Base-by-base conservation (phyloP, 805 yeast genomes). In the Groenewaldozyma salmanticensis region DNA sequence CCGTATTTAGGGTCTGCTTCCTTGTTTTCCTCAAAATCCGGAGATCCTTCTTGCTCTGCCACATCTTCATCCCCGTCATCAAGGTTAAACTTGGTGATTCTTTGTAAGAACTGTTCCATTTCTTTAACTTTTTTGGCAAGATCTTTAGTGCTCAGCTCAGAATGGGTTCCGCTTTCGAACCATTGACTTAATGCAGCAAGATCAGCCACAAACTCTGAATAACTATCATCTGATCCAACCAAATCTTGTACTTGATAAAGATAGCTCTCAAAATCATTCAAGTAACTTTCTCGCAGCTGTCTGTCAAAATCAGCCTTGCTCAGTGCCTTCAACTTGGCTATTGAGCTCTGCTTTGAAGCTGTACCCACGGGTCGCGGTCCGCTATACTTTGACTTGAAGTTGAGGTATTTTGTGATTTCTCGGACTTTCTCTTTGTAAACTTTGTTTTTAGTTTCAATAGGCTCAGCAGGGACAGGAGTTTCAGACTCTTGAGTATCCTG, bases 91-190 rank as follows among this genome's bases (percentile, higher is more conserved):
- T 7, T 24, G 5, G n/a, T 33, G 6, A 16, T 5, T 5, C 21
- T 19, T 15, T 18, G 6, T 17, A 27, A 44, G 31, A 40, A 24
- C 9, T 37, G 29, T 13, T 42, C 31, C 21, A 43, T 32, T 21
- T 42, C 44, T 11, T 21, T 24, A 6, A 46, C 24, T 33, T 44
- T 46, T 33, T 35, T 21, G 35, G 33, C 17, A 45, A 35, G n/a
- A 11, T 43, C 40, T 36, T 40, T 9, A 61, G 36, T 0, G 58
- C 47, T 1, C 13, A 24, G 13, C 11, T 82, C 72, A 18, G 62
- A 66, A 40, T 73, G 81, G 29, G 84, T 70, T 15, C 77, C 86
- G 51, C 73, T 75, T 38, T 85, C 94, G 31, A 86, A 63, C 95
- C 95, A 85, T 44, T 81, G 90, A 35, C 82, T 61, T 3, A 80